These are phyloP conservation scores for Diaporthe helianthi DNA, from an alignment of 2,329 filamentous ascomycete species.

Conservation along the genomic window DNA sequence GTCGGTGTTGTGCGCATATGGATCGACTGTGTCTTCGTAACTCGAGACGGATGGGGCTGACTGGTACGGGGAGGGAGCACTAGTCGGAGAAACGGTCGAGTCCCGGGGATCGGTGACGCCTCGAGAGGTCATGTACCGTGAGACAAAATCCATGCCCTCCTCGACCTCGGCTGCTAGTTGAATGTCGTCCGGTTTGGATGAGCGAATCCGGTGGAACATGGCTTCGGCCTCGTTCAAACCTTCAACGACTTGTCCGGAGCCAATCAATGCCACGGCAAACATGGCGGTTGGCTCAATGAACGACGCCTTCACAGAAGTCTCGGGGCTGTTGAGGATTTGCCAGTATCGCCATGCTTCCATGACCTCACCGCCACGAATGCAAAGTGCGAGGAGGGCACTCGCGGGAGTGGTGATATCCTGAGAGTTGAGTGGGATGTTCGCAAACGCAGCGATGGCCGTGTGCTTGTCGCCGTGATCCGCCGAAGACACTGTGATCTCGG, in stretches of 20 bases:
- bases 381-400: constrained; percentile 85
- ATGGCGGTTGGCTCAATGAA: constrained; percentile 90
- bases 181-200: constrained; percentile 58
- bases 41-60: constrained; percentile 64
- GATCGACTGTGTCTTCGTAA: constrained; percentile 86
- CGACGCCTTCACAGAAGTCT: constrained; percentile 64
- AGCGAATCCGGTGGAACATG: constrained; percentile 86
- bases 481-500: constrained; percentile 75
- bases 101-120: constrained; percentile 63
- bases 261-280: constrained; percentile 88
- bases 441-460: constrained; percentile 72
- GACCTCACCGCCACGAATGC: constrained; percentile 82
- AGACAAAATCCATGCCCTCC: constrained; percentile 77
- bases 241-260: constrained; percentile 83
- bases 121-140: constrained; percentile 64
- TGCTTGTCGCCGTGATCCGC: constrained; percentile 79
- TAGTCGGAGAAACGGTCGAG: constrained; percentile 54
- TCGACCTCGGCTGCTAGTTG: constrained; percentile 82
- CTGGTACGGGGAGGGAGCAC: constrained; percentile 58
- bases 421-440: constrained; percentile 60
- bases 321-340: constrained; percentile 71
- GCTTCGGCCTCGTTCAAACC: constrained; percentile 79
- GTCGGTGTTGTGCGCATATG: constrained; percentile 88
- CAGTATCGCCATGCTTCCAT: constrained; percentile 80
- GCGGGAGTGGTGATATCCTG: constrained; percentile 64